Evolutionary conservation across 1,284 basidiomycete genomes (phyloP), one percentile per base, ranked within the genome.

Genomic region (Cryptococcus sp.): DNA sequence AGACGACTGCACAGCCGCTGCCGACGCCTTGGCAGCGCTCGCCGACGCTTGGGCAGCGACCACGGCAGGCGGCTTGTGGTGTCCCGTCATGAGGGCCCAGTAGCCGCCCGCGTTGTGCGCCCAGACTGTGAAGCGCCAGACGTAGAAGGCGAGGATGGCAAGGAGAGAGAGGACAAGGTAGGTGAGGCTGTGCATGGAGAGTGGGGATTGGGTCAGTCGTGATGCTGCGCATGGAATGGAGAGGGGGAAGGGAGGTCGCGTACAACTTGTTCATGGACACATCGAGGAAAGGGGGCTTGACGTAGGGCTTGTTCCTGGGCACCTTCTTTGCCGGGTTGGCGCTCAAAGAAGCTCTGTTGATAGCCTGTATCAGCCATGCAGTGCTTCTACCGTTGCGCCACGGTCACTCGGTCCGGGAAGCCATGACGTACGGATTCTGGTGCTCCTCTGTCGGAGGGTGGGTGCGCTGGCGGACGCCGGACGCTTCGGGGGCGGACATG

Each of bases 251-350:
- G n/a, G n/a, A n/a, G n/a, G n/a, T n/a, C n/a, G n/a, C 73, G 61
- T 56, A 78, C 76, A 78, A 76, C 43, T 62, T 63, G 60, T 68
- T 69, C 71, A 78, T 74, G 12, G 71, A 62, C 40, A 70, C 65
- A 46, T 78, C 70, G 42, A 65, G 62, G 50, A 78, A 68, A 23
- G 75, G 75, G 12, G 75, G 75, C 53, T 78, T 75, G 50, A 78
- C 70, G 3, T 62, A 11, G 9, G 75, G 73, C 53, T 72, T 68
- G 55, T 72, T 68, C 37, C 65, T 40, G 7, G 57, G 55, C 4
- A 76, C 71, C 55, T 69, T 70, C 52, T 72, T 72, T 40, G 46
- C 59, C 6, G 71, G 65, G 53, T 69, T 63, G 9, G 62, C 50
- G 7, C 67, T 65, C 23, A 77, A 63, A 1, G 76, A 77, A 12